Base-by-base conservation (phyloP, 768 basidiomycete genomes). In the Russula abietina region DNA sequence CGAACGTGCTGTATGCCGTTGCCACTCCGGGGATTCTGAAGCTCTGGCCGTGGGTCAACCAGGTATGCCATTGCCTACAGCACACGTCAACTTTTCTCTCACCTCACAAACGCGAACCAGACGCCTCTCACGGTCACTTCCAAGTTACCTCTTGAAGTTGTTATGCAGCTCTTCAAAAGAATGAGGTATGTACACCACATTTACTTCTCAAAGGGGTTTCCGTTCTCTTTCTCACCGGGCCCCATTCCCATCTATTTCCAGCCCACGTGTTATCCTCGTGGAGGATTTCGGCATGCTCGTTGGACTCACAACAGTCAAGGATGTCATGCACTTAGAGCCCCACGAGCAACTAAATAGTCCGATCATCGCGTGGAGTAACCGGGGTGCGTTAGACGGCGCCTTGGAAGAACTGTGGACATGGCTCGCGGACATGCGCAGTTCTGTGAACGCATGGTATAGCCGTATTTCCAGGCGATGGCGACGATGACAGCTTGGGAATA, bases 101-200 rank as follows among this genome's bases (percentile, higher is more conserved):
- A 60, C 59, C 55, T 57, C 57, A 60, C 59, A 54, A 51, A 51
- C 30, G 32, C 41, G 55, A 53, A 41, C 50, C 71, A 99, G 97
- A 96, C 93, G 0, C 94, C 96, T 0, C 81, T 99, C 70, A 93
- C 91, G 0, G 94, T 97, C 12, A 88, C 93, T 7, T 88, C 93
- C 1, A 91, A 91, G 66, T 81, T 97, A 45, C 93, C 94, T 0
- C 78, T 99, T 48, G 97, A 99, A 73, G 93, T 98, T 59, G 93
- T 95, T 9, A 93, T 97, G 89, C 93, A 99, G 71, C 76, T 99
- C 30, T 99, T 98, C 80, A 92, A 96, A 72, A 83, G 93, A 51
- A 91, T 99, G 89, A 97, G 97, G 97, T 97, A 70, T 68, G 92
- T 80, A 55, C 53, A 32, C 30, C 36, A 39, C 33, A 30, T 57